phyloP scores from a whole-genome alignment of 352 stramenopile genomes.

The Globisporangium cylindrosporum region DNA sequence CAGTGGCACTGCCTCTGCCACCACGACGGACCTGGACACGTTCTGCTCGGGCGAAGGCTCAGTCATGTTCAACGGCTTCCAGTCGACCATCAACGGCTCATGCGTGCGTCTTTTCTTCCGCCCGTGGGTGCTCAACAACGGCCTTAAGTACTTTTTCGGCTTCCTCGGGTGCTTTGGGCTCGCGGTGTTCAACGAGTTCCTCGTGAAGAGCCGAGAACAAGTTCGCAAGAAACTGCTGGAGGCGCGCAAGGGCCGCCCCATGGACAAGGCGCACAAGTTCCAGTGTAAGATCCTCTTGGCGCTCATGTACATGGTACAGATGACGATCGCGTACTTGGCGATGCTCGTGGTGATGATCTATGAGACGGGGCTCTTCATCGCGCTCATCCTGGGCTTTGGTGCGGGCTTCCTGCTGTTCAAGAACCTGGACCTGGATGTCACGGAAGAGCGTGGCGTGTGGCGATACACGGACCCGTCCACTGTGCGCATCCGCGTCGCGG shows the following conservation, averaged over 20 bases:
- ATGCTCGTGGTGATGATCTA: slow-evolving; percentile 87
- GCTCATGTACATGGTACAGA: slow-evolving; percentile 75
- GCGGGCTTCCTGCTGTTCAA: slow-evolving; percentile 72
- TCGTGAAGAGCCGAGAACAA: slow-evolving; percentile 53
- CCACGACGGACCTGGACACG: slow-evolving; percentile 18
- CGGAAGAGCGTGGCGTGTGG: slow-evolving; percentile 66
- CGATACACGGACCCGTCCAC: slow-evolving; percentile 70
- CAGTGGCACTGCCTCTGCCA: slow-evolving; percentile 20
- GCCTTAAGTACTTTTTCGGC: slow-evolving; percentile 68
- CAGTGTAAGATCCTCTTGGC: slow-evolving; percentile 60
- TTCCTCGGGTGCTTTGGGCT: slow-evolving; percentile 69
- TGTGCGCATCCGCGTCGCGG: slow-evolving; percentile 75
- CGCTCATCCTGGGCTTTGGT: slow-evolving; percentile 67
- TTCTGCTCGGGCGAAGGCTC: slow-evolving; percentile 70
- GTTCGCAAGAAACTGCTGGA: slow-evolving; percentile 45
- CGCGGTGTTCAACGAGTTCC: slow-evolving; percentile 60
- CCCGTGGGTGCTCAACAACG: slow-evolving; percentile 73
- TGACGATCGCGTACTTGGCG: slow-evolving; percentile 79
- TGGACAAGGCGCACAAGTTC: slow-evolving; percentile 57
- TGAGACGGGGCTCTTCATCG: slow-evolving; percentile 72
- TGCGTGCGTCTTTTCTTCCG: slow-evolving; percentile 78
- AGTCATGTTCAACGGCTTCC: slow-evolving; percentile 84
- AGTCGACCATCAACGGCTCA: slow-evolving; percentile 64
- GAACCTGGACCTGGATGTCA: slow-evolving; percentile 66
- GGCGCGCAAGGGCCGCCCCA: slow-evolving; percentile 29